Evolutionary conservation across 495 filamentous ascomycete genomes (phyloP).

Genomic region (Aspergillus biplanus): DNA sequence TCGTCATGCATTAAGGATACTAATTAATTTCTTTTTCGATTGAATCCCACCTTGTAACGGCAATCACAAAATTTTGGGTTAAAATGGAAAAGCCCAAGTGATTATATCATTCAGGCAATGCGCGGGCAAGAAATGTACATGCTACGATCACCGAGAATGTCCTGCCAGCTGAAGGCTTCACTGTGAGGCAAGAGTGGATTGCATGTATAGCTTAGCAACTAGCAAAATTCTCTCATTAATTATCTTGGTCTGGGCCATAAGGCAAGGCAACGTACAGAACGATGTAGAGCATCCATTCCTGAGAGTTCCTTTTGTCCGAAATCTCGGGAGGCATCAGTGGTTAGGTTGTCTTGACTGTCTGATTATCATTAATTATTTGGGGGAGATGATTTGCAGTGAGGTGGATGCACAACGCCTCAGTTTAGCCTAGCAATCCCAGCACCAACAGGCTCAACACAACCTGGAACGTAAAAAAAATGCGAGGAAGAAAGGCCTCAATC

Average conservation of each 20-base stretch:
- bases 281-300: background rate
- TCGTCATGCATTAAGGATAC: background rate
- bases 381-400: constrained; percentile 1
- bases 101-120: background rate
- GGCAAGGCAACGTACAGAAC: background rate
- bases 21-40: background rate
- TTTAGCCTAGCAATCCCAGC: background rate
- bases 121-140: background rate
- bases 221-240: background rate
- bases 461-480: background rate
- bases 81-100: background rate
- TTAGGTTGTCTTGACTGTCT: background rate
- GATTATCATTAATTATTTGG: background rate
- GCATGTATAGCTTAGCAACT: background rate
- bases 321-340: background rate
- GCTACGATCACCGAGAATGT: background rate
- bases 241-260: background rate
- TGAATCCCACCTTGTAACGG: background rate
- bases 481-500: background rate
- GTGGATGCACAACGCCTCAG: background rate
- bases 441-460: background rate
- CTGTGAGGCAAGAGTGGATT: constrained; percentile 1
- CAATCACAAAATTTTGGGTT: background rate
- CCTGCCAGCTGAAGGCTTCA: background rate
- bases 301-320: background rate